Conservation (phyloP, 495 filamentous ascomycete genomes). For the Neurospora sp. region DNA sequence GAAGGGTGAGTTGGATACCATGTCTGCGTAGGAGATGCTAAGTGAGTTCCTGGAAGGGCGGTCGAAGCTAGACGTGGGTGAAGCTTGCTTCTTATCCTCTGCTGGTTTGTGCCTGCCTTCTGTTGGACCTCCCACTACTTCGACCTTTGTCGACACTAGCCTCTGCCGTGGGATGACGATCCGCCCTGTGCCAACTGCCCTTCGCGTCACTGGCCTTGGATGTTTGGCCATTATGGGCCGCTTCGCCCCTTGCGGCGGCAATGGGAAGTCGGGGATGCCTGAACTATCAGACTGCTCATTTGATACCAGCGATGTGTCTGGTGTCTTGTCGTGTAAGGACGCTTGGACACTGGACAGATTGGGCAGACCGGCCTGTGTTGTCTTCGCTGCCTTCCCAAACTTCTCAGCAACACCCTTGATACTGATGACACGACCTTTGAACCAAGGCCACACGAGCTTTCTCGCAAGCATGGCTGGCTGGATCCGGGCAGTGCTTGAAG, state of each 20-base stretch:
- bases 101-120: background rate
- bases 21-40: constrained; percentile 26
- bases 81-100: background rate
- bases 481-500: background rate
- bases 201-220: background rate
- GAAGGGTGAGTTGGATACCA: constrained; percentile 13
- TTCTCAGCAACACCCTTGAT: background rate
- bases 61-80: background rate
- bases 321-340: constrained; percentile 6
- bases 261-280: background rate
- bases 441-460: constrained; percentile 19
- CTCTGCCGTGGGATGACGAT: background rate
- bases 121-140: background rate
- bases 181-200: background rate
- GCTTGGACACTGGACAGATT: constrained; percentile 11
- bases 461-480: constrained; percentile 2
- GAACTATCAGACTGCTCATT: background rate
- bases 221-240: background rate
- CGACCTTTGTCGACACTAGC: background rate
- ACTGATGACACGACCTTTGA: constrained; percentile 2
- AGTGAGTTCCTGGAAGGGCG: constrained; percentile 14
- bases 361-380: background rate
- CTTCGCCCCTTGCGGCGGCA: background rate
- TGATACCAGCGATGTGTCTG: background rate
- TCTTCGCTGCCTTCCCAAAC: constrained; percentile 2